Conservation (phyloP, 805 yeast genomes). For the Barnettozyma populi region DNA sequence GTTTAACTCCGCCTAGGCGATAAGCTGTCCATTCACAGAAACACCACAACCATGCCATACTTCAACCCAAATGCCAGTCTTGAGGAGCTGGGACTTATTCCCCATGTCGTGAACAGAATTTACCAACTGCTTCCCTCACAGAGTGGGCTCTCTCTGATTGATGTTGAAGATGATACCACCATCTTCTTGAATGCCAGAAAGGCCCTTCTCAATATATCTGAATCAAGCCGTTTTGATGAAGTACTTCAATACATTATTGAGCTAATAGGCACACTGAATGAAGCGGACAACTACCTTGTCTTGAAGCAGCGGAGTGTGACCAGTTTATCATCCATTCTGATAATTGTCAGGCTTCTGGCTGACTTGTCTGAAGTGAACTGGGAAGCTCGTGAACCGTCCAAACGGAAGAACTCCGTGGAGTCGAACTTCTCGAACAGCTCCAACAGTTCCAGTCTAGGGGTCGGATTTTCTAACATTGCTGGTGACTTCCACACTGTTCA, state of each 20-base stretch:
- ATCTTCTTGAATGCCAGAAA: constrained; percentile 29
- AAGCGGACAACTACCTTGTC: constrained; percentile 22
- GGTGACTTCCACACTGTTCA: constrained; percentile 29
- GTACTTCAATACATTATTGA: constrained; percentile 25
- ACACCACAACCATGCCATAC: neutral
- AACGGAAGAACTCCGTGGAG: constrained; percentile 21
- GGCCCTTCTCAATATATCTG: constrained; percentile 29
- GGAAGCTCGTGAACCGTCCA: constrained; percentile 28
- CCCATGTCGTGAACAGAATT: constrained; percentile 31
- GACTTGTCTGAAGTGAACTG: constrained; percentile 36
- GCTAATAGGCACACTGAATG: constrained; percentile 26
- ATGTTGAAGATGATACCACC: constrained; percentile 31
- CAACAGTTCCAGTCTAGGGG: constrained; percentile 19
- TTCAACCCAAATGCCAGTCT: neutral
- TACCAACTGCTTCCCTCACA: constrained; percentile 32
- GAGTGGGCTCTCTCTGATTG: constrained; percentile 30
- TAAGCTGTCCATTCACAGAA: neutral
- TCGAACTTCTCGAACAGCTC: constrained; percentile 18
- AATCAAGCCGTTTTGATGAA: constrained; percentile 26
- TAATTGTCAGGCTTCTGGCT: constrained; percentile 35
- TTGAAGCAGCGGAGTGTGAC: constrained; percentile 24
- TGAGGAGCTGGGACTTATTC: constrained; percentile 26
- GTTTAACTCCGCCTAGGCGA: neutral
- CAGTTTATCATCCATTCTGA: constrained; percentile 31
- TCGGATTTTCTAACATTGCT: constrained; percentile 30